These are phyloP conservation scores for Parmales sp. DNA, from an alignment of 108 stramenopile species.

Conservation along the genomic window DNA sequence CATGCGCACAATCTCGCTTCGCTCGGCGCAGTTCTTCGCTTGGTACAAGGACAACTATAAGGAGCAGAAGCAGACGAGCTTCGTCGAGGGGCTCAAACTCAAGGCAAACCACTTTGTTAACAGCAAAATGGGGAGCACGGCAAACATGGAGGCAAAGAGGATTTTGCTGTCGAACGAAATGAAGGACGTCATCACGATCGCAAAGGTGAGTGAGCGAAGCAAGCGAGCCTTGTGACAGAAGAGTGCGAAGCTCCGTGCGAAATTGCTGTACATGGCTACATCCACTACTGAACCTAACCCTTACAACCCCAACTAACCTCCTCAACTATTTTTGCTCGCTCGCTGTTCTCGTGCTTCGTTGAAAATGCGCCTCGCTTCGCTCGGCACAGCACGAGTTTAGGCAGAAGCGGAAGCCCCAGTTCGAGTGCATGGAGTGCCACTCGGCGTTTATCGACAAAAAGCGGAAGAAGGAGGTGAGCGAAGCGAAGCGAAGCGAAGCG, in stretches of 20 bases:
- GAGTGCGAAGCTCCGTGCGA: too few species aligned
- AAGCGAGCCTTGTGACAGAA: too few species aligned
- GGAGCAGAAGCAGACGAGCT: not conserved
- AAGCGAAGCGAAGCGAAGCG: too few species aligned
- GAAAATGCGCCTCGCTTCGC: too few species aligned
- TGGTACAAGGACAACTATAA: constrained; percentile 5
- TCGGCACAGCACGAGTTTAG: constrained; percentile 12
- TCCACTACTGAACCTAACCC: too few species aligned
- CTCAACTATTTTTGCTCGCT: too few species aligned
- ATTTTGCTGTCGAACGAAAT: not conserved
- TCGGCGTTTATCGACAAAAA: constrained; percentile 1
- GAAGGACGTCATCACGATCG: not conserved
- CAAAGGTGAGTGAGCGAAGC: too few species aligned
- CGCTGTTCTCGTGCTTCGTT: too few species aligned
- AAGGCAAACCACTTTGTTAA: not conserved
- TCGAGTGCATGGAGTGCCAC: constrained; percentile 13
- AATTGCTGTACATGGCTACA: too few species aligned
- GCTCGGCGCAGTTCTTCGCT: too few species aligned
- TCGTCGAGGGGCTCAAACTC: not conserved
- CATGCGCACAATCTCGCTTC: too few species aligned
- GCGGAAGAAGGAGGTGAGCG: not conserved
- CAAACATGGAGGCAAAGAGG: constrained; percentile 7
- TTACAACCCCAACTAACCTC: too few species aligned
- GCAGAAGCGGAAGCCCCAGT: not conserved
- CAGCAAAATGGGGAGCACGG: not conserved